phyloP scores from a whole-genome alignment of 345 rosid species.

The Pelargonium nanum region DNA sequence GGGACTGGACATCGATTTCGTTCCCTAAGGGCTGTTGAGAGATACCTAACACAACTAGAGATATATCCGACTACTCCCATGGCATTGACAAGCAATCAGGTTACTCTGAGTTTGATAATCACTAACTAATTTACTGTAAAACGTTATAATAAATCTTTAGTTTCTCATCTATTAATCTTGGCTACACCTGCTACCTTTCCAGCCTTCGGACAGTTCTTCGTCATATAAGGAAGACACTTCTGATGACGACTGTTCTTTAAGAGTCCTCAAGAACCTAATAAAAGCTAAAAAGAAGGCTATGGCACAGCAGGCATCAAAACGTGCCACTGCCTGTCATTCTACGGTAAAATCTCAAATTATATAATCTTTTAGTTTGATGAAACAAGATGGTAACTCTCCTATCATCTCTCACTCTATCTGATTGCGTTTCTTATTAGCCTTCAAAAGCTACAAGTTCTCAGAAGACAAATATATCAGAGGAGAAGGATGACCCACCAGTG shows the following conservation, averaged over 20 bases:
- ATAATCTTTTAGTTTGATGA: background rate
- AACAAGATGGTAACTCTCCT: background rate
- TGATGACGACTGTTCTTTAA: background rate
- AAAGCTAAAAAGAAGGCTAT: background rate
- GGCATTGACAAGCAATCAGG: conserved; percentile 7
- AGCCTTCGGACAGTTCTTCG: conserved; percentile 11
- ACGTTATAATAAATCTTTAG: background rate
- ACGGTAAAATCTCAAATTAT: background rate
- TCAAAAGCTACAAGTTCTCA: background rate
- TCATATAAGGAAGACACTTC: conserved; percentile 2
- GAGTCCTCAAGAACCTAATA: background rate
- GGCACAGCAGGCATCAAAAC: background rate
- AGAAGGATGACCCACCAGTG: conserved; percentile 12
- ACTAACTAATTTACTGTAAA: background rate
- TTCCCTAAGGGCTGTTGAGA: conserved; percentile 20
- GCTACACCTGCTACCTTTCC: conserved; percentile 2
- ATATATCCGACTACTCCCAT: conserved; percentile 5
- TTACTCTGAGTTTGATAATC: conserved; percentile 7
- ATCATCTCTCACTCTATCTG: background rate
- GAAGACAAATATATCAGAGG: background rate
- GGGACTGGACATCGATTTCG: conserved; percentile 24
- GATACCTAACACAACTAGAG: conserved; percentile 12
- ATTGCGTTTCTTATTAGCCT: background rate
- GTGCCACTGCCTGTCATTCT: background rate
- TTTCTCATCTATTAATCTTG: background rate